phyloP scores from a whole-genome alignment of 768 basidiomycete genomes.

The Psilocybe cyanescens region DNA sequence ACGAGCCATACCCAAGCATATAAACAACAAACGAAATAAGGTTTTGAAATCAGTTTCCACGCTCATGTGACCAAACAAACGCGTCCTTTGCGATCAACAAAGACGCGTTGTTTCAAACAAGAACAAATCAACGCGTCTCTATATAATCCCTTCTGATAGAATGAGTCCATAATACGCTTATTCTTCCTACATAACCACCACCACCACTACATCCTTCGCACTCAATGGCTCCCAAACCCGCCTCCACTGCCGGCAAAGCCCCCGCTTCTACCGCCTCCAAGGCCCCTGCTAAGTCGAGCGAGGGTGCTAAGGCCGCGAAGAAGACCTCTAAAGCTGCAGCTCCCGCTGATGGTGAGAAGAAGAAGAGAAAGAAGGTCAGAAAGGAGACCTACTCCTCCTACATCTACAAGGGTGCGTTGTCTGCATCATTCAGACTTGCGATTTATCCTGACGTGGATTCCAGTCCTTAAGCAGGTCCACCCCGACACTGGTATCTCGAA shows the following conservation, averaged over 20 bases:
- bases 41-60: conserved; percentile 11
- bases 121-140: conserved; percentile 45
- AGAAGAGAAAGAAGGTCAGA: conserved; percentile 83
- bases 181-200: conserved; percentile 34
- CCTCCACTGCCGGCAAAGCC: conserved; percentile 85
- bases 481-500: conserved; percentile 99
- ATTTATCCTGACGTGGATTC: conserved; percentile 2
- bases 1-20: conserved; percentile 29
- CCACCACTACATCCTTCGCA: conserved; percentile 23
- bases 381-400: conserved; percentile 96
- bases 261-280: conserved; percentile 74
- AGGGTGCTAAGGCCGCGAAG: conserved; percentile 76
- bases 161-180: conserved; percentile 42
- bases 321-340: conserved; percentile 72
- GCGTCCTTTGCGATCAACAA: conserved; percentile 53
- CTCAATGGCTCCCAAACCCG: conserved; percentile 80
- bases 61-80: conserved; percentile 28
- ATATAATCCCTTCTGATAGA: conserved; percentile 34
- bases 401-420: conserved; percentile 79
- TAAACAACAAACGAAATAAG: conserved; percentile 32
- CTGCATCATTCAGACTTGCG: neutral
- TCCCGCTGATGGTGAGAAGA: conserved; percentile 76
- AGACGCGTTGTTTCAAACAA: conserved; percentile 44
- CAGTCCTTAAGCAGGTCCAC: conserved; percentile 96
- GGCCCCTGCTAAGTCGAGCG: conserved; percentile 69